Percentiles rank a stretch among this genome's conserved stretches.
These are phyloP conservation scores for Ceratocystis huliohia DNA, from an alignment of 2,329 filamentous ascomycete genomes.

Conservation along the genomic window DNA sequence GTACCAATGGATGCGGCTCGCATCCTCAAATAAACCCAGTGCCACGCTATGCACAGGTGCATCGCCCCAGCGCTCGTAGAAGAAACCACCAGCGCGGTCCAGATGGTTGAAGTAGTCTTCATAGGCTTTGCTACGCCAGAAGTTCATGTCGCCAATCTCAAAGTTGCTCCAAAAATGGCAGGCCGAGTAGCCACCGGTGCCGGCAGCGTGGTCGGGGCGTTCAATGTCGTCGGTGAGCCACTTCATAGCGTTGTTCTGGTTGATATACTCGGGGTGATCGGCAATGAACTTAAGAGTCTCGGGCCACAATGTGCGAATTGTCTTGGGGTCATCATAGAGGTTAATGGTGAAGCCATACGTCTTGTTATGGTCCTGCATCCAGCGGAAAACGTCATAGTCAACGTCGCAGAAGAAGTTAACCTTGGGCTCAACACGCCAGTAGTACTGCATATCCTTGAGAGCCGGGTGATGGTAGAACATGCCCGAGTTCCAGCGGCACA, in stretches of 20 bases:
- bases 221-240: slow-evolving; percentile 73
- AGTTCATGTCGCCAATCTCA: slow-evolving; percentile 83
- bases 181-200: slow-evolving; percentile 87
- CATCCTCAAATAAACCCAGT: slow-evolving; percentile 81
- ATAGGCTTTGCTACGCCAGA: slow-evolving; percentile 83
- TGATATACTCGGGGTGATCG: slow-evolving; percentile 67
- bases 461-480: slow-evolving; percentile 96
- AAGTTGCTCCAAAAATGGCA: slow-evolving; percentile 99
- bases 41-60: slow-evolving; percentile 94
- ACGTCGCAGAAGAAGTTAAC: slow-evolving; percentile 99
- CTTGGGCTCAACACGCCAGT: slow-evolving; percentile 97
- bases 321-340: slow-evolving; percentile 81
- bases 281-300: slow-evolving; percentile 84
- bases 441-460: slow-evolving; percentile 69
- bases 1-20: slow-evolving; percentile 83
- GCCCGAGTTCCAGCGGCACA: slow-evolving; percentile 98
- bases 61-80: slow-evolving; percentile 97
- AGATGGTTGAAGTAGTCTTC: slow-evolving; percentile 95
- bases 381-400: slow-evolving; percentile 96
- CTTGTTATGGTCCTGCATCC: slow-evolving; percentile 97
- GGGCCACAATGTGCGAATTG: slow-evolving; percentile 84
- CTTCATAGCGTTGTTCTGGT: slow-evolving; percentile 70
- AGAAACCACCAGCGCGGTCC: slow-evolving; percentile 89
- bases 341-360: slow-evolving; percentile 98
- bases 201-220: slow-evolving; percentile 64